These are phyloP conservation scores for Ploettnerulaceae sp. DNA, from an alignment of 2,329 filamentous ascomycete genomes.

Conservation along the genomic window DNA sequence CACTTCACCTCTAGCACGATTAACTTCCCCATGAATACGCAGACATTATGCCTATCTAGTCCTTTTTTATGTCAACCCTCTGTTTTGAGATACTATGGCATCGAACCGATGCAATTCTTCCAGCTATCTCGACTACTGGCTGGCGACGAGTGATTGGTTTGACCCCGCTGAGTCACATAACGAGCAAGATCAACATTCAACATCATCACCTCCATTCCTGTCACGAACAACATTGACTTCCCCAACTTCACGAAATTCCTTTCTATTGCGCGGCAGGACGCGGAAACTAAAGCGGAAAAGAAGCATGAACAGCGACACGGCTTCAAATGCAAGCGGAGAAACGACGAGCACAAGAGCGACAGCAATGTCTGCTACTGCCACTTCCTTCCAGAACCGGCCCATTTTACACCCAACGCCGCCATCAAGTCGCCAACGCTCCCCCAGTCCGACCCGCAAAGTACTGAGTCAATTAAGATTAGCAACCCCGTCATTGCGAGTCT, in stretches of 20 bases:
- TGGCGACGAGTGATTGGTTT: constrained; percentile 15
- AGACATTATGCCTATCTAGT: background rate
- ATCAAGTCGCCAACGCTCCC: constrained; percentile 16
- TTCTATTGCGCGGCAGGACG: constrained; percentile 6
- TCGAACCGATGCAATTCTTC: constrained; percentile 10
- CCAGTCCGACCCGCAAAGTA: constrained; percentile 15
- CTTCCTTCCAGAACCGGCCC: constrained; percentile 17
- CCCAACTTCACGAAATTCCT: too few species aligned
- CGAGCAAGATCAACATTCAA: constrained; percentile 13
- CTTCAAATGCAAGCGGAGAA: constrained; percentile 14
- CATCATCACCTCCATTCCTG: constrained; percentile 8
- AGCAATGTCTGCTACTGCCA: background rate
- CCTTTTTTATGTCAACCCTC: background rate
- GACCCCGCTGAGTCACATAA: constrained; percentile 9
- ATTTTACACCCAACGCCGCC: constrained; percentile 14
- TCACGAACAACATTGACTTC: constrained; percentile 1
- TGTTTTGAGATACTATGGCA: constrained; percentile 12
- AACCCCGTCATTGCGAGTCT: constrained; percentile 17
- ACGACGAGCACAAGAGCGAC: constrained; percentile 10
- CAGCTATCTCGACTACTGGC: constrained; percentile 9
- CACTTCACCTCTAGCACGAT: constrained; percentile 21
- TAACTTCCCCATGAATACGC: background rate
- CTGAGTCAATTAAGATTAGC: constrained; percentile 15
- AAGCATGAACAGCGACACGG: constrained; percentile 16
- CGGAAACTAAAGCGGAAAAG: constrained; percentile 9